A percentile compares a stretch with the other conserved stretches of the same genome.
Conservation (phyloP, 2,329 filamentous ascomycete genomes). For the Aspergillus amoenus region DNA sequence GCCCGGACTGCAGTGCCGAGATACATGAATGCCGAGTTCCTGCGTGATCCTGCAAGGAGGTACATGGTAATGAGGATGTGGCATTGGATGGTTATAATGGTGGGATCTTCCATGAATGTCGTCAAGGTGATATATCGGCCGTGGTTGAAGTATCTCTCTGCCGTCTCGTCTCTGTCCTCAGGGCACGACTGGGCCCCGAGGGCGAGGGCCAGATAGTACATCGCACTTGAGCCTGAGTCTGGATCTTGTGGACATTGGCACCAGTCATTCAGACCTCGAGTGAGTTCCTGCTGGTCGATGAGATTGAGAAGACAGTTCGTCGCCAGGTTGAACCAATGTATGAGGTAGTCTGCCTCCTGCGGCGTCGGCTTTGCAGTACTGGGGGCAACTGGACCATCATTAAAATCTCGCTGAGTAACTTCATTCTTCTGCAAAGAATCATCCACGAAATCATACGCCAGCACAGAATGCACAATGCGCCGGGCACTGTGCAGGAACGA, state of each 20-base stretch:
- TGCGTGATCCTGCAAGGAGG: background rate
- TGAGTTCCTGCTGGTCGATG: background rate
- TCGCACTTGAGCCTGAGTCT: background rate
- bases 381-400: background rate
- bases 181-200: background rate
- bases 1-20: background rate
- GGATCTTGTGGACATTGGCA: background rate
- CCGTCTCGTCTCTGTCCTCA: background rate
- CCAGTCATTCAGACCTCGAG: background rate
- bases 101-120: background rate
- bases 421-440: background rate
- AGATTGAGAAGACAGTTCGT: background rate
- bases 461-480: background rate
- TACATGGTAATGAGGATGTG: background rate
- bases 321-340: background rate
- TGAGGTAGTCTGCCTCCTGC: background rate
- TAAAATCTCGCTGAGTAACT: background rate
- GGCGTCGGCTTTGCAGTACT: background rate
- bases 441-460: background rate
- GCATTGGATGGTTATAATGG: background rate
- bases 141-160: background rate
- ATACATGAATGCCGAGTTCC: background rate
- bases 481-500: too few relatives aligned
- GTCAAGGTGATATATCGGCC: background rate
- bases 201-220: background rate